Percentiles rank a stretch among this genome's conserved stretches.
phyloP scores from a whole-genome alignment of 352 stramenopile genomes.

The Phytophthora syringae region DNA sequence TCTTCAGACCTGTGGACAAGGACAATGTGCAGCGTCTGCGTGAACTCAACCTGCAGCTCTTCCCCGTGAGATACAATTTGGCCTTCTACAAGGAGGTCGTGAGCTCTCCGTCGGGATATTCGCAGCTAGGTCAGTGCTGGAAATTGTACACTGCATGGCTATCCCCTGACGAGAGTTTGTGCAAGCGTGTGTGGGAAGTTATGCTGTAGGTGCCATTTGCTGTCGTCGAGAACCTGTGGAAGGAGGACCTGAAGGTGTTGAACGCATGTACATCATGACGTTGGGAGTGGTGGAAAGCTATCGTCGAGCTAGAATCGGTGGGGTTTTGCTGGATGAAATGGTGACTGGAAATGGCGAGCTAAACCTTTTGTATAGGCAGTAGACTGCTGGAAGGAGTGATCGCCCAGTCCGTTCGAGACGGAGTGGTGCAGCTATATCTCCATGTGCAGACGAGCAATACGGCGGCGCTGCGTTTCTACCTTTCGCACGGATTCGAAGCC shows the following conservation, averaged over 20 bases:
- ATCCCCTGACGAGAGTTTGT: not conserved
- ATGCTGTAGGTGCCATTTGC: slow-evolving; percentile 91
- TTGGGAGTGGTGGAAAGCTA: slow-evolving; percentile 92
- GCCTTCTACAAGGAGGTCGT: slow-evolving; percentile 93
- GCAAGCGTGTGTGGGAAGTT: slow-evolving; percentile 77
- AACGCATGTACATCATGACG: slow-evolving; percentile 95
- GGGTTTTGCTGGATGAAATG: slow-evolving; percentile 19
- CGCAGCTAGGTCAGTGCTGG: slow-evolving; percentile 60
- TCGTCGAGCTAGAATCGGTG: slow-evolving; percentile 74
- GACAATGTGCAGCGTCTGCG: slow-evolving; percentile 82
- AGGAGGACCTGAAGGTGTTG: slow-evolving; percentile 7
- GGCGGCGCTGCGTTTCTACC: slow-evolving; percentile 93
- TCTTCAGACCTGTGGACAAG: slow-evolving; percentile 59
- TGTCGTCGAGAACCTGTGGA: slow-evolving; percentile 76
- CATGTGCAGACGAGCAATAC: slow-evolving; percentile 95
- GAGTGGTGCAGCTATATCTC: slow-evolving; percentile 76
- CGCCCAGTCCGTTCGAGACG: slow-evolving; percentile 37
- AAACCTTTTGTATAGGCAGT: slow-evolving; percentile 36
- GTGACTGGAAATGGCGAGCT: not conserved
- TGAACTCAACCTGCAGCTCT: slow-evolving; percentile 90
- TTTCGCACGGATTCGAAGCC: slow-evolving; percentile 85
- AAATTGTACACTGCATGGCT: too few relatives aligned
- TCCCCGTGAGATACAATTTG: slow-evolving; percentile 94
- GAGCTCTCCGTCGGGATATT: slow-evolving; percentile 55
- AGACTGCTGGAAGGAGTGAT: slow-evolving; percentile 52